Conservation (phyloP, 306 rosid genomes). For the Pterocarpus macrocarpus region DNA sequence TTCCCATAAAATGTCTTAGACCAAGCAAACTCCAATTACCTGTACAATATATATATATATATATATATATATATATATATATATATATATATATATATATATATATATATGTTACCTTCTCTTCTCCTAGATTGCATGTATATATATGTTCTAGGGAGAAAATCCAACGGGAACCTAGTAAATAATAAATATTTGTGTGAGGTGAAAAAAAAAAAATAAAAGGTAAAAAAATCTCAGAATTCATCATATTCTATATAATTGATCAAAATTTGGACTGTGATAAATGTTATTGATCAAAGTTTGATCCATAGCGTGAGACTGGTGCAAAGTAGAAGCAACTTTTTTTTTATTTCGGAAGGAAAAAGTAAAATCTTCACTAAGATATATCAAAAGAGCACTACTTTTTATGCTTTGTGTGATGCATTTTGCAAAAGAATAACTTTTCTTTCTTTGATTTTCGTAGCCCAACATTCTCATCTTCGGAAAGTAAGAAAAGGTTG, state of each 20-base stretch:
- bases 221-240: conserved; percentile 14
- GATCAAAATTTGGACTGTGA: conserved; percentile 50
- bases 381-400: conserved; percentile 87
- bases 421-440: conserved; percentile 83
- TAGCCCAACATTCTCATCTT: conserved; percentile 85
- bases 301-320: conserved; percentile 76
- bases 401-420: conserved; percentile 82
- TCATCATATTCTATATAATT: conserved; percentile 42
- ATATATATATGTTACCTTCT: too few relatives aligned
- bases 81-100: too few relatives aligned
- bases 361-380: conserved; percentile 88
- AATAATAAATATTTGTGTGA: too few relatives aligned
- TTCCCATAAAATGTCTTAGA: neutral
- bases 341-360: conserved; percentile 63
- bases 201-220: too few relatives aligned
- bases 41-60: too few relatives aligned
- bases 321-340: conserved; percentile 83
- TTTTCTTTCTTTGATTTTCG: conserved; percentile 81
- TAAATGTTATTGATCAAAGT: conserved; percentile 54
- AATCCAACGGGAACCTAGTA: too few relatives aligned
- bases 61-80: too few relatives aligned
- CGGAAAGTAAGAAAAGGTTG: conserved; percentile 80
- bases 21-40: neutral
- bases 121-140: too few relatives aligned
- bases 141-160: too few relatives aligned